Percentiles rank a stretch among this genome's conserved stretches.
These are phyloP conservation scores for Verticillium nubilum DNA, from an alignment of 2,329 filamentous ascomycete species.

Conservation along the genomic window DNA sequence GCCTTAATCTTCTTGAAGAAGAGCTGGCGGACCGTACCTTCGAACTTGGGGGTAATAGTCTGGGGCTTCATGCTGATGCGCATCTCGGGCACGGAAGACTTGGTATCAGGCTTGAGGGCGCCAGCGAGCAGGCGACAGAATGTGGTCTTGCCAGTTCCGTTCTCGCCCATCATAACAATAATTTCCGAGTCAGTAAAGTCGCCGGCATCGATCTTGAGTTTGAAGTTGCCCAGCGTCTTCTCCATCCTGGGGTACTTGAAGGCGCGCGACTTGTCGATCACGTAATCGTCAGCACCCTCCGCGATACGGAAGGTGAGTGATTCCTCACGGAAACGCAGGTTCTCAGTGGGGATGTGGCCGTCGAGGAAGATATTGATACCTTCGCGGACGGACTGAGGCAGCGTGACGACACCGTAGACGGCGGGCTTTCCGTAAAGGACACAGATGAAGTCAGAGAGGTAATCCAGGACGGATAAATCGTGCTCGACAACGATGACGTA, in stretches of 20 bases:
- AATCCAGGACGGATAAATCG: slow-evolving; percentile 97
- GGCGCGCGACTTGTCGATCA: slow-evolving; percentile 75
- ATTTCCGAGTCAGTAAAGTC: slow-evolving; percentile 98
- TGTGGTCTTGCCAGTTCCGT: slow-evolving; percentile 98
- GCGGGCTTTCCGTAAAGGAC: slow-evolving; percentile 94
- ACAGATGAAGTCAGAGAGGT: slow-evolving; percentile 97
- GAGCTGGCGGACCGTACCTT: slow-evolving; percentile 91
- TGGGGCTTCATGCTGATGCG: slow-evolving; percentile 99
- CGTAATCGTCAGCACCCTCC: slow-evolving; percentile 83
- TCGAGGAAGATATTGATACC: slow-evolving; percentile 99
- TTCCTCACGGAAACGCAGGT: slow-evolving; percentile 96
- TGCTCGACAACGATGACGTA: slow-evolving; percentile 99
- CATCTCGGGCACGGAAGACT: slow-evolving; percentile 78
- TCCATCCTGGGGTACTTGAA: slow-evolving; percentile 88
- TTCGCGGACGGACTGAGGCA: slow-evolving; percentile 93
- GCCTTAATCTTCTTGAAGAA: slow-evolving; percentile 99
- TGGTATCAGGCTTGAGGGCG: slow-evolving; percentile 82
- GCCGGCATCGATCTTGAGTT: slow-evolving; percentile 73
- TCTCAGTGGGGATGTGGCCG: slow-evolving; percentile 96
- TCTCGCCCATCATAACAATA: slow-evolving; percentile 99
- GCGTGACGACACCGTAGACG: slow-evolving; percentile 94
- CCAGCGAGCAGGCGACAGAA: slow-evolving; percentile 97
- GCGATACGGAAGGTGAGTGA: slow-evolving; percentile 92
- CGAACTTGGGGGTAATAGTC: slow-evolving; percentile 98
- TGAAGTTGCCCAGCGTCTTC: slow-evolving; percentile 88